These are phyloP conservation scores for Scedosporium dehoogii DNA, from an alignment of 2,329 filamentous ascomycete genomes.

Conservation along the genomic window DNA sequence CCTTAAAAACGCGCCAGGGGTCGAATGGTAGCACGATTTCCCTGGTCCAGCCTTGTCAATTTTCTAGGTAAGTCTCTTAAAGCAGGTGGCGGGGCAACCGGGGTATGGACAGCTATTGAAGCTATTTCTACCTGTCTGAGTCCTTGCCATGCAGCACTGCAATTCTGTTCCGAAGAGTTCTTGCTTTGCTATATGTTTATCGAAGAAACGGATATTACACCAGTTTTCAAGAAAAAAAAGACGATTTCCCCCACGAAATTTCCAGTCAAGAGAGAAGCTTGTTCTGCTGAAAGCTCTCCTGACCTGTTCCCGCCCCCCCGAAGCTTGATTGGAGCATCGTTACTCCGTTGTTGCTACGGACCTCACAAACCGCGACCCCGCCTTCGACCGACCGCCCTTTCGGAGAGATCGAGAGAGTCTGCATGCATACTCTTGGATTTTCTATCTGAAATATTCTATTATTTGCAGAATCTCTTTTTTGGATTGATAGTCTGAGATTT, in stretches of 20 bases:
- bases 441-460: background rate
- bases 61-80: slow-evolving; percentile 18
- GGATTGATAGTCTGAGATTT: background rate
- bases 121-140: background rate
- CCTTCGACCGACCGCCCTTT: background rate
- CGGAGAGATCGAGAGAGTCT: background rate
- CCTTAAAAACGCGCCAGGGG: background rate
- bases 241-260: background rate
- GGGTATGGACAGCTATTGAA: background rate
- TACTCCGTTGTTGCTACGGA: slow-evolving; percentile 1
- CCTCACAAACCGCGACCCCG: background rate
- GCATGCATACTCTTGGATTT: background rate
- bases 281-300: background rate
- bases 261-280: background rate
- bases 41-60: slow-evolving; percentile 22
- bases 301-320: background rate
- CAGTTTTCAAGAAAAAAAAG: background rate
- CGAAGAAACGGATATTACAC: background rate
- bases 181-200: background rate
- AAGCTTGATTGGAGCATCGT: background rate
- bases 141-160: background rate
- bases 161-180: background rate
- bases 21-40: background rate
- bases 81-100: slow-evolving; percentile 38
- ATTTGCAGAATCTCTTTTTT: background rate